A percentile compares a stretch with the other conserved stretches of the same genome.
Evolutionary conservation across 805 yeast species (phyloP).

Genomic region (Candida arabinofermentans): DNA sequence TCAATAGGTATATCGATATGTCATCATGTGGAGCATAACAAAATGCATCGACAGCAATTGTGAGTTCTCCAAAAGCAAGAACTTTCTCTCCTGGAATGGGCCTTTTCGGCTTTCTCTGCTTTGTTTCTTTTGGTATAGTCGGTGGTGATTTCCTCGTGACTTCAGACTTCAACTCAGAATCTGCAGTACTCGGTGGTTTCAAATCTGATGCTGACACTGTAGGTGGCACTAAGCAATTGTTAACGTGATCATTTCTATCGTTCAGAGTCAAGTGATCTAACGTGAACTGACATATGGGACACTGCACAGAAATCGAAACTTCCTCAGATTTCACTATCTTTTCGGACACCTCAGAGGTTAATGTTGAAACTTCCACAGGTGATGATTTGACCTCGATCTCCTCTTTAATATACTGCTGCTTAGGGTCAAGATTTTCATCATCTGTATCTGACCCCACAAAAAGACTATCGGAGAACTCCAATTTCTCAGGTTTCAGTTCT

Average conservation of each 20-base stretch:
- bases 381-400: too few relatives aligned
- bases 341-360: too few relatives aligned
- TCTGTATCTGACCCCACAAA: conserved; percentile 1
- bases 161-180: not conserved
- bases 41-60: conserved; percentile 65
- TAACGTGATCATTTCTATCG: conserved; percentile 51
- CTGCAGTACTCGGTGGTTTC: not conserved
- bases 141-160: conserved; percentile 1
- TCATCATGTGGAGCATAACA: conserved; percentile 41
- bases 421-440: not conserved
- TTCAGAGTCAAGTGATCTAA: conserved; percentile 37
- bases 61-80: conserved; percentile 36
- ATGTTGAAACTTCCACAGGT: too few relatives aligned
- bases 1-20: conserved; percentile 53
- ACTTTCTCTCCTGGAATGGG: conserved; percentile 55
- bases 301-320: conserved; percentile 21
- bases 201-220: not conserved
- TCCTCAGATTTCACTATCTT: not conserved
- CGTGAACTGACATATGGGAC: conserved; percentile 50
- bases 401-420: too few relatives aligned
- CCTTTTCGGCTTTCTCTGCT: conserved; percentile 23
- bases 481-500: not conserved
- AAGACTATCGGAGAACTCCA: not conserved
- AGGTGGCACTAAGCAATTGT: conserved; percentile 40
- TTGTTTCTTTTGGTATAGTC: not conserved